Base-by-base conservation (phyloP, 2,329 filamentous ascomycete genomes). In the Dactylella cylindrospora region DNA sequence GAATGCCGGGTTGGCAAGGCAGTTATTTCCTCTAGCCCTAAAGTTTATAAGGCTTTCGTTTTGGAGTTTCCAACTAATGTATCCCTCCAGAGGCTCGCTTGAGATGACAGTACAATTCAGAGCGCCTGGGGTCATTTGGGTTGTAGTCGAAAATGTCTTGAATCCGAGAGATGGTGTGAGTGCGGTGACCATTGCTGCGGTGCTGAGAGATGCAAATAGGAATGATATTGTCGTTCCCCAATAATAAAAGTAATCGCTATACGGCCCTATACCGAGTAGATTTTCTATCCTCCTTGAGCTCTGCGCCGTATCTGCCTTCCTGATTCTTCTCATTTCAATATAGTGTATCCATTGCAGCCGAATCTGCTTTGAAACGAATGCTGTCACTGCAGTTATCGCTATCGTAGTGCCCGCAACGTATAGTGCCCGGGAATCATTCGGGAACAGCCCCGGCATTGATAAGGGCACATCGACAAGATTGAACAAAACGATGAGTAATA, bases 331-430 rank as follows among this genome's bases (percentile, higher is more conserved):
- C 3, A 28, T 25, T 10, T 62, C 57, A 19, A 54, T 50, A 19
- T 62, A 62, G 7, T 54, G 44, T 32, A 62, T 62, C 57, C 57
- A 62, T 17, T 62, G 57, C 25, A 62, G 7, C 25, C 44, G 43
- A 19, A 62, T 33, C 28, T 62, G 57, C 25, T 46, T 53, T 5
- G 44, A 49, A 1, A 62, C 43, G 22, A 44, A 62, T 6, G 43
- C 57, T 12, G 57, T 54, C 20, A 49, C 32, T 4, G 43, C 49
- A 12, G 49, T 62, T 3, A 62, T 17, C 12, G 44, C 44, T 49
- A 62, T 47, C 15, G 57, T 45, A 6, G 57, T 62, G 5, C 57
- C 57, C 7, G 41, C 53, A 6, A 62, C 44, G 26, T 49, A 62
- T 13, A 62, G 38, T 17, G 57, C 57, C 17, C 57, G 53, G 5